Evolutionary conservation across 208 protist genomes (phyloP).

Genomic region (Lotmaria passim): DNA sequence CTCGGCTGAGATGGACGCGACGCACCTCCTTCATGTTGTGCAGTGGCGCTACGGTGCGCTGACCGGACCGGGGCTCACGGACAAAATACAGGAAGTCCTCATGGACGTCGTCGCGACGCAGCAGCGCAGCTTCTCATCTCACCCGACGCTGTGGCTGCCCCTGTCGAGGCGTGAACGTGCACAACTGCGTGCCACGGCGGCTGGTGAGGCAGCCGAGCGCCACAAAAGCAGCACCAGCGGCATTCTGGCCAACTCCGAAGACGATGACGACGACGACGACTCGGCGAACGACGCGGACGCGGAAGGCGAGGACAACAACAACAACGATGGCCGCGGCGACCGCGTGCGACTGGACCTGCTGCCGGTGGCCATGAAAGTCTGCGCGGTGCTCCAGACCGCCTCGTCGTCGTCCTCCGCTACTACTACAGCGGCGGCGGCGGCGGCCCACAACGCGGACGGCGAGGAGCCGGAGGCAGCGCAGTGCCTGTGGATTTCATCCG

Average conservation of each 20-base stretch:
- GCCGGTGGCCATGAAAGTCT: slow-evolving; percentile 30
- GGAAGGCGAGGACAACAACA: background rate
- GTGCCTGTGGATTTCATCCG: slow-evolving; percentile 31
- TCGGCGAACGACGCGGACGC: background rate
- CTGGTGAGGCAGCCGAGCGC: background rate
- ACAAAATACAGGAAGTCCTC: slow-evolving; percentile 24
- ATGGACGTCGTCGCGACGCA: slow-evolving; percentile 27
- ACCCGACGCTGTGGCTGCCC: slow-evolving; percentile 39
- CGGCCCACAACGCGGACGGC: background rate
- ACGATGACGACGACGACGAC: background rate
- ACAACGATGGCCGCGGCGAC: background rate
- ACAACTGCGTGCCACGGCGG: background rate
- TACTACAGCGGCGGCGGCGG: background rate
- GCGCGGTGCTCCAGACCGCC: slow-evolving; percentile 11
- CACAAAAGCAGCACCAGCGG: background rate
- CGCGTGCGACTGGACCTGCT: slow-evolving; percentile 13
- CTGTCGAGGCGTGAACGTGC: slow-evolving; percentile 15
- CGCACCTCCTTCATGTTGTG: slow-evolving; percentile 64
- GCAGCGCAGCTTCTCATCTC: slow-evolving; percentile 19
- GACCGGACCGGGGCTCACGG: background rate
- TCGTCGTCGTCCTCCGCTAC: background rate
- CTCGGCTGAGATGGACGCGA: slow-evolving; percentile 67
- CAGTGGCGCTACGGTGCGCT: slow-evolving; percentile 28
- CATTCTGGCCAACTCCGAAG: background rate
- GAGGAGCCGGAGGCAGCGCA: slow-evolving; percentile 15